Conservation (phyloP, 768 basidiomycete genomes). For the Pisolithus orientalis region DNA sequence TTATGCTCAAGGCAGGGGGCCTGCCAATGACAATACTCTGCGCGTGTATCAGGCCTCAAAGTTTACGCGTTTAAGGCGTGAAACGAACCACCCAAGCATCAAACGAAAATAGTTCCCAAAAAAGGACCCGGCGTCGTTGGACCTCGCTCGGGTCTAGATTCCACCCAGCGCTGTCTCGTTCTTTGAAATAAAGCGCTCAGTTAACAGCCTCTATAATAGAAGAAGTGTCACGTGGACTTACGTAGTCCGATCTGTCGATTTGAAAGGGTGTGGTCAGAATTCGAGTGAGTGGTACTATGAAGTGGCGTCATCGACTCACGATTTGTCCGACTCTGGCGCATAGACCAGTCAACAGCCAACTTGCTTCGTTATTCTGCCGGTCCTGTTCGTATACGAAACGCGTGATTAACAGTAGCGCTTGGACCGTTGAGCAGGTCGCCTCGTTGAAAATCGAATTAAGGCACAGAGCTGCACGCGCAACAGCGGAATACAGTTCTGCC, state of each 20-base stretch:
- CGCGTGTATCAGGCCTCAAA: neutral
- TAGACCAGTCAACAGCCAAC: constrained; percentile 46
- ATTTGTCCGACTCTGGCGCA: constrained; percentile 37
- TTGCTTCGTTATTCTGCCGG: constrained; percentile 36
- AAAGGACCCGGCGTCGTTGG: constrained; percentile 40
- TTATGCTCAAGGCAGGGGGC: constrained; percentile 39
- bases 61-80: neutral
- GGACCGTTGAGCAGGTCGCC: constrained; percentile 41
- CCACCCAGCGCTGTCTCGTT: constrained; percentile 47
- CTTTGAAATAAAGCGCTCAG: constrained; percentile 22
- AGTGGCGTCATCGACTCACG: constrained; percentile 25
- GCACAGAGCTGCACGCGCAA: constrained; percentile 43
- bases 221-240: constrained; percentile 23
- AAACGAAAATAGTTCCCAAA: constrained; percentile 49
- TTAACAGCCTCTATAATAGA: neutral
- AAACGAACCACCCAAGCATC: constrained; percentile 43
- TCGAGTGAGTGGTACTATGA: neutral
- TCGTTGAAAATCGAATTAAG: constrained; percentile 39
- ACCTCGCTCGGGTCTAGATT: constrained; percentile 39
- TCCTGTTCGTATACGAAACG: constrained; percentile 38
- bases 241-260: constrained; percentile 43
- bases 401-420: constrained; percentile 40
- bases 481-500: constrained; percentile 40
- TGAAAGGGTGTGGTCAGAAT: constrained; percentile 4
- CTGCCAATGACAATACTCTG: constrained; percentile 47